Percentiles rank a stretch among this genome's conserved stretches.
phyloP scores from a whole-genome alignment of 2,329 filamentous ascomycete species.

The Colletotrichum sp. region DNA sequence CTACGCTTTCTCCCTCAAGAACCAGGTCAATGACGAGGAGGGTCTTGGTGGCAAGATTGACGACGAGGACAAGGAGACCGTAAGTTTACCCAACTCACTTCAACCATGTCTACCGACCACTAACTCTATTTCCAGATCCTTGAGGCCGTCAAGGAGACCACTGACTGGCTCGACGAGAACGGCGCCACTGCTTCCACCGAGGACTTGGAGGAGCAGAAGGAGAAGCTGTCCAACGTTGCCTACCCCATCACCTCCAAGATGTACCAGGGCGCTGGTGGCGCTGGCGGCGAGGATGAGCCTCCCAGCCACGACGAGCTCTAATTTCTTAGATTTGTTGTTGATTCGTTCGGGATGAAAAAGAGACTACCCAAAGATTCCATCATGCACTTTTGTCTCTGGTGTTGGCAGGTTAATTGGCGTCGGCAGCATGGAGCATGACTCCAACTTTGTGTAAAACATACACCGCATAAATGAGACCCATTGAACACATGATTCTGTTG shows the following conservation, averaged over 20 bases:
- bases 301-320: constrained; percentile 80
- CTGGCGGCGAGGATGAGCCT: constrained; percentile 72
- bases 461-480: constrained; percentile 20
- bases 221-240: constrained; percentile 95
- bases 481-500: constrained; percentile 1
- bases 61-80: constrained; percentile 96
- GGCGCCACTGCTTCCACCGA: constrained; percentile 82
- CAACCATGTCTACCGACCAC: background rate
- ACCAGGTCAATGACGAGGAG: constrained; percentile 96
- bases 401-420: constrained; percentile 23
- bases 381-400: constrained; percentile 18
- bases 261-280: constrained; percentile 72
- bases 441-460: constrained; percentile 21
- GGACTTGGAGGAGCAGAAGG: constrained; percentile 99
- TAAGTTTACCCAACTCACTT: constrained; percentile 50
- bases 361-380: constrained; percentile 22
- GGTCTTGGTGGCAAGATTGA: constrained; percentile 98
- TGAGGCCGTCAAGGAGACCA: constrained; percentile 95
- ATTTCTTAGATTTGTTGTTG: constrained; percentile 36
- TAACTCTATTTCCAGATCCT: constrained; percentile 61
- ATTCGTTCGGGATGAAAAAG: constrained; percentile 21
- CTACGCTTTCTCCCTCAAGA: constrained; percentile 99
- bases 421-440: constrained; percentile 22
- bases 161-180: constrained; percentile 97
- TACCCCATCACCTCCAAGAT: constrained; percentile 99